A percentile compares a stretch with the other conserved stretches of the same genome.
Conservation (phyloP, 345 rosid species). For the Geranium brycei region DNA sequence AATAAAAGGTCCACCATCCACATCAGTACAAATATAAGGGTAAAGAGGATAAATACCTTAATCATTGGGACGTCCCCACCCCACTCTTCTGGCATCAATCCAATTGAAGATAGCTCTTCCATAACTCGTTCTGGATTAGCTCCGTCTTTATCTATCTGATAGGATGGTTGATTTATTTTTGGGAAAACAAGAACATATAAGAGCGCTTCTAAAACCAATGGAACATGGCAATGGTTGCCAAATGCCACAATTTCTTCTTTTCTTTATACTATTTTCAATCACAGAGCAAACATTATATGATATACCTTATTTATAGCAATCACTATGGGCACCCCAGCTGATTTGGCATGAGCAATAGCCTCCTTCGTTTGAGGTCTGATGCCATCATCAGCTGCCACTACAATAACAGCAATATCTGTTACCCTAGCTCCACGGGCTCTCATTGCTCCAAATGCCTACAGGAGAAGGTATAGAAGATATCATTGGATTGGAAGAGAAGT, state of each 20-base stretch:
- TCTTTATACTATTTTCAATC: conserved; percentile 1
- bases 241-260: not conserved
- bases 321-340: conserved; percentile 89
- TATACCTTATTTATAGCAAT: conserved; percentile 85
- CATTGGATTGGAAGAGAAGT: not conserved
- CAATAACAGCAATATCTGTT: conserved; percentile 88
- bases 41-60: conserved; percentile 43
- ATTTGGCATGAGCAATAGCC: conserved; percentile 97
- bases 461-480: conserved; percentile 22
- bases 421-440: conserved; percentile 99
- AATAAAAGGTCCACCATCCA: conserved; percentile 5
- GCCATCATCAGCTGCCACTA: conserved; percentile 98
- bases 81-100: conserved; percentile 98
- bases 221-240: not conserved
- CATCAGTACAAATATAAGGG: conserved; percentile 10
- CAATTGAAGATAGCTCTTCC: conserved; percentile 95
- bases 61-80: conserved; percentile 96
- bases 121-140: conserved; percentile 91
- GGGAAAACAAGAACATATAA: not conserved
- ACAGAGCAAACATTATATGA: conserved; percentile 7
- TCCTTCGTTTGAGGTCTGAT: conserved; percentile 96
- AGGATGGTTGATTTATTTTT: conserved; percentile 1
- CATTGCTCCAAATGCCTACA: conserved; percentile 99
- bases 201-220: not conserved
- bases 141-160: conserved; percentile 91